Percentiles rank a stretch among this genome's conserved stretches.
Conservation (phyloP, 164 flowering plant genomes). For the Liriodendron chinense region DNA sequence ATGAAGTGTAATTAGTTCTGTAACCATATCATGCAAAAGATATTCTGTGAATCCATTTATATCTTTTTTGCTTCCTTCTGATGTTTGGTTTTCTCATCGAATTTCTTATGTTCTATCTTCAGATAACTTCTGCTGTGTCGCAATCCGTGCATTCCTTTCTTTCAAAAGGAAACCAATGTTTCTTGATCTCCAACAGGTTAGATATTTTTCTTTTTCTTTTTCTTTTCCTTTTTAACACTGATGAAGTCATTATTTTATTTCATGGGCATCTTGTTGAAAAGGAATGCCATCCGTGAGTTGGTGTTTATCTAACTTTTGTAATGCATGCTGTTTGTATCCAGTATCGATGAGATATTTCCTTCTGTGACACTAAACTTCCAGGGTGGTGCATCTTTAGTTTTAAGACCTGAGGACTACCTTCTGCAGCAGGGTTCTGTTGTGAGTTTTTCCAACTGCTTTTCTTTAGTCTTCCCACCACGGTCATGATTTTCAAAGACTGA, state of each 20-base stretch:
- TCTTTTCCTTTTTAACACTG: not conserved
- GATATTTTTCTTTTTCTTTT: slow-evolving; percentile 6
- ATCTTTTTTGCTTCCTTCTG: not conserved
- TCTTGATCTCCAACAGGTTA: slow-evolving; percentile 53
- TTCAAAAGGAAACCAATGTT: slow-evolving; percentile 70
- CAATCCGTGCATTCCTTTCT: slow-evolving; percentile 41
- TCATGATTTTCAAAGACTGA: not conserved
- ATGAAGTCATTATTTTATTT: not conserved
- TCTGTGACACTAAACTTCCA: slow-evolving; percentile 70
- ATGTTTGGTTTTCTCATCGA: not conserved
- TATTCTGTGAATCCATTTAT: not conserved
- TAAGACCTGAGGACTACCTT: slow-evolving; percentile 79
- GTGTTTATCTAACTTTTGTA: slow-evolving; percentile 2
- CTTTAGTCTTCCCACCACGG: not conserved
- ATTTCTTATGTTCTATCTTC: slow-evolving; percentile 17
- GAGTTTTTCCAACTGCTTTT: slow-evolving; percentile 27
- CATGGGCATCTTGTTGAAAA: not conserved
- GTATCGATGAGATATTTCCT: slow-evolving; percentile 67
- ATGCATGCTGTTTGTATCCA: slow-evolving; percentile 25
- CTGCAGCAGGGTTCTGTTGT: slow-evolving; percentile 48
- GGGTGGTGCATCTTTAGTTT: slow-evolving; percentile 71
- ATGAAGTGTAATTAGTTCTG: not conserved
- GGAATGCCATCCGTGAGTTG: not conserved
- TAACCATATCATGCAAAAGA: not conserved
- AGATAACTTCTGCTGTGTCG: slow-evolving; percentile 55